Base-by-base conservation (phyloP, 148 eudicot species). In the Drosera capensis region DNA sequence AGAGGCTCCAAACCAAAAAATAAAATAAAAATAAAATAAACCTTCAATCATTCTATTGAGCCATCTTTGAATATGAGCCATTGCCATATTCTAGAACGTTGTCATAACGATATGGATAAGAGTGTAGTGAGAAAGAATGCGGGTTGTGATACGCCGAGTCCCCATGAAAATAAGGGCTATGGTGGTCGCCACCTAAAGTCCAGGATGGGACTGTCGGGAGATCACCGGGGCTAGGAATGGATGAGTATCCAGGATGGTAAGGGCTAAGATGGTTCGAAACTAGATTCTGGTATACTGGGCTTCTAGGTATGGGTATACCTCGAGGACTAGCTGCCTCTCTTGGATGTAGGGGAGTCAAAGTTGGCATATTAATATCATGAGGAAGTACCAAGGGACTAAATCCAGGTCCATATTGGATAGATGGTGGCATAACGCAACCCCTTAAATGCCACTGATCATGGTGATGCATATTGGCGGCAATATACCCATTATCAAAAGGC, bases 261-360 rank as follows among this genome's bases (percentile, higher is more conserved):
- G 66, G 63, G 52, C 51, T 60, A 23, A 29, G 17, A 20, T 41
- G 15, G 23, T 43, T 23, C 20, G 14, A 26, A 16, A n/a, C 47
- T 2, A 62, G 52, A 23, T 54, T 49, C 23, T 45, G 34, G 50
- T 60, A 57, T 45, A n/a, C 50, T 6, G 57, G 64, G 49, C 51
- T 51, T 28, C 39, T 28, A 2, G 60, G 67, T 53, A 56, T 40
- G 14, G 61, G 52, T 17, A 61, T 12, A 5, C 67, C 71, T 56
- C 48, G 23, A 16, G 68, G 60, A 54, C 71, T 60, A 39, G 56
- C 51, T 11, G 29, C 38, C 14, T 55, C 65, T 18, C 58, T 59
- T 13, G 51, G 52, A 41, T n/a, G 9, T 17, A 14, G 14, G 19
- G 24, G 56, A 40, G 14, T 19, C 3, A 3, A 24, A 21, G 12